Evolutionary conservation across 306 rosid genomes (phyloP).

Genomic region (Pterocarpus macrocarpus): DNA sequence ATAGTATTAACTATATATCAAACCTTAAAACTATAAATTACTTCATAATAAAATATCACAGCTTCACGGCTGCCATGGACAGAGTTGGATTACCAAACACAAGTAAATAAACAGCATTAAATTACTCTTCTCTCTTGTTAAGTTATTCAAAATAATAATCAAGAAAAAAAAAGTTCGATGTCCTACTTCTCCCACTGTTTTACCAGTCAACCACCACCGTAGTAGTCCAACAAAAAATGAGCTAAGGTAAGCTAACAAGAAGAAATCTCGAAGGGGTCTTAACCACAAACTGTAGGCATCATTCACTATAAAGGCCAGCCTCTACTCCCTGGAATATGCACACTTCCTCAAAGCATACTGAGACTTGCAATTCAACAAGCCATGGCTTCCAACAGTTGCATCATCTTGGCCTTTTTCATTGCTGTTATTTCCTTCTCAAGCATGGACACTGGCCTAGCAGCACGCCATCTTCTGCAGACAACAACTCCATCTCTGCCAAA

Average conservation of each 20-base stretch:
- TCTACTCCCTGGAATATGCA: not conserved
- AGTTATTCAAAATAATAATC: too few species aligned
- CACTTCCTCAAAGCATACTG: not conserved
- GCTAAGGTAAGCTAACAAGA: conserved; percentile 26
- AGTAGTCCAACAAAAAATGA: not conserved
- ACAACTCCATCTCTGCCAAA: conserved; percentile 23
- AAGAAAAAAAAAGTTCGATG: not conserved
- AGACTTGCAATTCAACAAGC: not conserved
- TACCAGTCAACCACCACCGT: not conserved
- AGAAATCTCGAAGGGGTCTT: not conserved
- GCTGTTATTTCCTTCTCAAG: conserved; percentile 29
- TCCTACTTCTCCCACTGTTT: not conserved
- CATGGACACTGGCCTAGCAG: conserved; percentile 19
- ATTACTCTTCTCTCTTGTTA: not conserved
- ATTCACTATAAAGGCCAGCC: conserved; percentile 24
- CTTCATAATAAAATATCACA: too few species aligned
- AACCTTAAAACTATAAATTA: too few species aligned
- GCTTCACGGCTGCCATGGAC: not conserved
- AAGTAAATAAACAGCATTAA: too few species aligned
- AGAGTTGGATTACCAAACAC: conserved; percentile 14
- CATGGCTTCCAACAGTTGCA: conserved; percentile 38
- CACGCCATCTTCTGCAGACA: conserved; percentile 28
- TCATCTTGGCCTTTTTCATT: conserved; percentile 28
- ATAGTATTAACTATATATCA: too few species aligned
- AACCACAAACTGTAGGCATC: not conserved